phyloP scores from a whole-genome alignment of 129 eudicot genomes.

The Helianthus tuberosus region DNA sequence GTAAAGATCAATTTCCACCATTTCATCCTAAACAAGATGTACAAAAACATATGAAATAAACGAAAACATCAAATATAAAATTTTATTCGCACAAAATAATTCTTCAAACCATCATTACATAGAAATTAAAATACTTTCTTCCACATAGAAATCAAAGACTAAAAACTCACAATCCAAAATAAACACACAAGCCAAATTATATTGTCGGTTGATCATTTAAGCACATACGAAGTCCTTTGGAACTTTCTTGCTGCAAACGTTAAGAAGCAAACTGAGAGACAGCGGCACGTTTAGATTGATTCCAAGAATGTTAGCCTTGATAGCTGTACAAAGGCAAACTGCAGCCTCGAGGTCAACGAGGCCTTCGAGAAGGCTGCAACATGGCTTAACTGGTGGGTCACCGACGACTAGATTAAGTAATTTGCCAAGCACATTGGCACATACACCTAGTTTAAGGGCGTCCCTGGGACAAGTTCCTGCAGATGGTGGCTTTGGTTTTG shows the following conservation, averaged over 20 bases:
- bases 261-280: slow-evolving; percentile 66
- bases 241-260: slow-evolving; percentile 55
- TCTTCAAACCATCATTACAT: slow-evolving; percentile 8
- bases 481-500: slow-evolving; percentile 37
- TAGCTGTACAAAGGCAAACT: slow-evolving; percentile 71
- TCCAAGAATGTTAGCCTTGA: slow-evolving; percentile 64
- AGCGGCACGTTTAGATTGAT: slow-evolving; percentile 63
- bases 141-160: background rate
- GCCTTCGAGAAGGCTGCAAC: slow-evolving; percentile 62
- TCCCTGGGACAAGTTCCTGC: slow-evolving; percentile 50
- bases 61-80: background rate
- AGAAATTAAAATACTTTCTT: too few species aligned
- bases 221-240: slow-evolving; percentile 57
- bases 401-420: slow-evolving; percentile 43
- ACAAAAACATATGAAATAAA: background rate
- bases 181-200: background rate
- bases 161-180: slow-evolving; percentile 7
- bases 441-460: slow-evolving; percentile 63
- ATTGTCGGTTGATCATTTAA: slow-evolving; percentile 11
- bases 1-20: background rate
- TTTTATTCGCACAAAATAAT: background rate
- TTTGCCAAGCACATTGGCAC: slow-evolving; percentile 59
- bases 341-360: slow-evolving; percentile 72
- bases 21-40: background rate
- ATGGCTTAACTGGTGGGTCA: slow-evolving; percentile 51